Conservation (phyloP, 208 protist genomes). For the Crithidia brevicula region DNA sequence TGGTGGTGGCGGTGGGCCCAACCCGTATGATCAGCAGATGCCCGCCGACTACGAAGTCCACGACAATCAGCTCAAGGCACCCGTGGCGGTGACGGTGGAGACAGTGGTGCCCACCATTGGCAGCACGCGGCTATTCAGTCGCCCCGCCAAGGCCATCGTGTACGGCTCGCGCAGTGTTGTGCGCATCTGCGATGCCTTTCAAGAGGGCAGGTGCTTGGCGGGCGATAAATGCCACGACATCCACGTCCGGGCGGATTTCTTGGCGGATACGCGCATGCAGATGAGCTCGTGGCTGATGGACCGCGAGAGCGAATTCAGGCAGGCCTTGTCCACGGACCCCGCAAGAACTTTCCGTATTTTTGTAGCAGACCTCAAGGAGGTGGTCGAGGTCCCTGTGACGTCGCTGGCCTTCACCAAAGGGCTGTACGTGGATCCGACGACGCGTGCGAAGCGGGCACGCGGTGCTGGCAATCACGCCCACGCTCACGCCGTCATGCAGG, state of each 20-base stretch:
- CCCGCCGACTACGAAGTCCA: constrained; percentile 61
- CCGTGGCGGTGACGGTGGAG: constrained; percentile 48
- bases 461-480: constrained; percentile 38
- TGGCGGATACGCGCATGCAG: constrained; percentile 48
- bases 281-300: constrained; percentile 64
- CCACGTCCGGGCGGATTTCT: constrained; percentile 64
- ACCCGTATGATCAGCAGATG: constrained; percentile 14
- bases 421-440: constrained; percentile 75
- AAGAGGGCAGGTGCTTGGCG: constrained; percentile 51
- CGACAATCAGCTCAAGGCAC: constrained; percentile 75
- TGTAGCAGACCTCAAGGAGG: constrained; percentile 81
- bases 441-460: constrained; percentile 57
- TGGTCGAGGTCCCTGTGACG: constrained; percentile 69
- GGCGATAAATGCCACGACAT: constrained; percentile 60
- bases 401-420: constrained; percentile 77
- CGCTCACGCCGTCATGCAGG: constrained; percentile 58
- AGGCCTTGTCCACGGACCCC: constrained; percentile 35
- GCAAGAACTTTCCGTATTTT: constrained; percentile 74
- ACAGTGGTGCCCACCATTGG: constrained; percentile 57
- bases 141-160: constrained; percentile 32
- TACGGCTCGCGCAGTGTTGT: constrained; percentile 45
- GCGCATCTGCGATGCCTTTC: constrained; percentile 71
- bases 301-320: constrained; percentile 66
- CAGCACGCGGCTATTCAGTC: constrained; percentile 63
- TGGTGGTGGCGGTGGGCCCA: background rate